Conservation (phyloP, 1,139 yeast genomes). For the Blastobotrys buckinghamii region DNA sequence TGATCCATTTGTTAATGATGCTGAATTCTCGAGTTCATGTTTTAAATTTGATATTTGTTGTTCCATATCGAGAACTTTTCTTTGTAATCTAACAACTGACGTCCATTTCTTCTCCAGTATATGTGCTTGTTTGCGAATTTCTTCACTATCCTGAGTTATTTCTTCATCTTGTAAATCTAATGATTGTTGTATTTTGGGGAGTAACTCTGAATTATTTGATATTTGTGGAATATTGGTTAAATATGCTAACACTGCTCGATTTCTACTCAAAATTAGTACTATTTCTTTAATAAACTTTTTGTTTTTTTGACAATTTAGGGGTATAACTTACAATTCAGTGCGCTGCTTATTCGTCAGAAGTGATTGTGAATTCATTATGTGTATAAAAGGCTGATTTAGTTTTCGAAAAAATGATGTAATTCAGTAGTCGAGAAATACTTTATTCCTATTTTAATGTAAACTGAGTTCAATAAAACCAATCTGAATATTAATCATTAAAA, state of each 20-base stretch:
- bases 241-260: conserved; percentile 30
- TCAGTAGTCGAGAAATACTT: no score
- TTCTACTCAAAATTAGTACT: conserved; percentile 12
- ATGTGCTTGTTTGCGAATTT: conserved; percentile 17
- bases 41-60: conserved; percentile 40
- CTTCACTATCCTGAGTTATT: conserved; percentile 3
- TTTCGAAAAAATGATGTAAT: no score
- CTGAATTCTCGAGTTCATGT: conserved; percentile 38
- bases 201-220: neutral
- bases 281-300: neutral
- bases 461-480: no score
- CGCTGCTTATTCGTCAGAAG: conserved; percentile 20
- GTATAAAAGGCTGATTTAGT: no score
- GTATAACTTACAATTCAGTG: conserved; percentile 15
- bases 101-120: conserved; percentile 84
- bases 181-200: neutral
- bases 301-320: neutral
- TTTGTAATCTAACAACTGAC: conserved; percentile 74
- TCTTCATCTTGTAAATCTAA: neutral
- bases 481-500: no score
- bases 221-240: conserved; percentile 21
- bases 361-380: conserved; percentile 8
- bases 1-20: conserved; percentile 5
- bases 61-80: conserved; percentile 56
- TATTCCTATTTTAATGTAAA: no score